Percentiles rank a stretch among this genome's conserved stretches.
phyloP scores from a whole-genome alignment of 2,329 filamentous ascomycete species.

The Aspergillus sp. region DNA sequence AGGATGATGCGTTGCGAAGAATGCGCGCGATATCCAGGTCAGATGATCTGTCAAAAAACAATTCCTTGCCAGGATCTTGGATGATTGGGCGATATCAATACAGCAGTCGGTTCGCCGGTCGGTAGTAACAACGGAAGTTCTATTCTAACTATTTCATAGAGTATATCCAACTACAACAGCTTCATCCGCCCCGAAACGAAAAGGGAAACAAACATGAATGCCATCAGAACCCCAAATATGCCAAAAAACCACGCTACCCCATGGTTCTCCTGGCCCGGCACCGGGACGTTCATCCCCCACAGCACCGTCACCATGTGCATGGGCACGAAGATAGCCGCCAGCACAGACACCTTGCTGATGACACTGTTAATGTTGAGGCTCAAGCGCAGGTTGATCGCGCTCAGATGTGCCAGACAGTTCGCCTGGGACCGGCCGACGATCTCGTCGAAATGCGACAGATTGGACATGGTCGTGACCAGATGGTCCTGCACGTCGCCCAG shows the following conservation, averaged over 20 bases:
- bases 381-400: constrained; percentile 78
- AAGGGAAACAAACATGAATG: constrained; percentile 29
- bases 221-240: constrained; percentile 35
- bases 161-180: constrained; percentile 24
- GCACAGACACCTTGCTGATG: constrained; percentile 84
- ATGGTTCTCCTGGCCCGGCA: constrained; percentile 30
- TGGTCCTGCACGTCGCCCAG: constrained; percentile 97
- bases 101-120: no score
- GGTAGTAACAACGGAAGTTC: no score
- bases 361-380: constrained; percentile 78
- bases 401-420: constrained; percentile 90
- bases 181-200: constrained; percentile 24
- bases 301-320: constrained; percentile 71
- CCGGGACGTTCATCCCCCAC: constrained; percentile 42
- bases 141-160: no score
- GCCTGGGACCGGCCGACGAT: constrained; percentile 85
- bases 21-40: no score
- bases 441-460: constrained; percentile 88
- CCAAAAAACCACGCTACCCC: constrained; percentile 39
- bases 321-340: constrained; percentile 87
- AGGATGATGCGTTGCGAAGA: no score
- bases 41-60: no score
- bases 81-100: no score
- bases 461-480: constrained; percentile 95
- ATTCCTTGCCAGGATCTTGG: no score